Evolutionary conservation across 2,329 filamentous ascomycete species (phyloP), one percentile per base, ranked within the genome.

Genomic region (Paraconiothyrium brasiliense): DNA sequence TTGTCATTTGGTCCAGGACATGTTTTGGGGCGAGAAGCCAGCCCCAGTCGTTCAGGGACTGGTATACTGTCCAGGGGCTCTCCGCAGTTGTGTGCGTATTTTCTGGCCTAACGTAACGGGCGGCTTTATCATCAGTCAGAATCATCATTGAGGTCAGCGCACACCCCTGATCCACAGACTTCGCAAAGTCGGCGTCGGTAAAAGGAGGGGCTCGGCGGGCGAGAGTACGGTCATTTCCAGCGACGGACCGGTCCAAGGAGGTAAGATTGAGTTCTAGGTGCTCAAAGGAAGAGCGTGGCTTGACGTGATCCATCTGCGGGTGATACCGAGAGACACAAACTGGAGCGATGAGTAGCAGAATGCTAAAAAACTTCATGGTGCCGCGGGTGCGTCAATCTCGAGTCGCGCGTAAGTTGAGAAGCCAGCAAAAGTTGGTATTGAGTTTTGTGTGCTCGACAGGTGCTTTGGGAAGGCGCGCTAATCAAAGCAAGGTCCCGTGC

Each of bases 131-230:
- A 4, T 4, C 3, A 16, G 30, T 24, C 6, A 30, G 3, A 44
- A 57, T 57, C 54, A 56, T 56, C 20, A 20, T 20, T 20, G 20
- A 20, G 20, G 20, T 20, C 4, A 57, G 20, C 16, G 54, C 41
- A 24, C 54, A 57, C 10, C 44, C 54, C 30, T 49, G 2, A 14
- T 16, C 46, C 3, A 57, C 10, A 2, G 14, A 6, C 24, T 49
- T 2, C 10, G 4, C 10, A 22, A 4, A 30, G 4, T 7, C 7
- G n/a, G n/a, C 24, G 24, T 20, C 20, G 20, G 20, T 20, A 20
- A 20, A 20, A 22, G 43, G 20, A 11, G 1, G 13, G 16, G 39
- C 4, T 41, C 39, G 6, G 3, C 6, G 13, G 16, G 16, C 16
- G 16, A n/a, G 16, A 14, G 39, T n/a, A 24, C 43, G 43, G 10